Percentiles rank a stretch among this genome's conserved stretches.
phyloP scores from a whole-genome alignment of 1,284 basidiomycete genomes.

The Exobasidium rhododendri region DNA sequence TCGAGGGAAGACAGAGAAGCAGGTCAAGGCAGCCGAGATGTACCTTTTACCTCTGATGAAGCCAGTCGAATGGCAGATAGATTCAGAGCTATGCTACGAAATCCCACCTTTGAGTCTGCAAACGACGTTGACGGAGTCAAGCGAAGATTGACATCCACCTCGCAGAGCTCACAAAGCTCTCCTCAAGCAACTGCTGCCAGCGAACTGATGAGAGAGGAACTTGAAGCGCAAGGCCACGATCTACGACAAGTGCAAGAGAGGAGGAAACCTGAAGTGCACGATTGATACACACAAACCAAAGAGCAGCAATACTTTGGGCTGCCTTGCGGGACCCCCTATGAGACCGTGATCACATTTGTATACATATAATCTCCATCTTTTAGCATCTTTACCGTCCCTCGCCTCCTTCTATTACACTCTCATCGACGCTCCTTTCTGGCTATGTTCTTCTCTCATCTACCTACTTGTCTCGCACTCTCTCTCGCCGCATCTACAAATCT shows the following conservation, averaged over 20 bases:
- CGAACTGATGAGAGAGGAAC: conserved; percentile 30
- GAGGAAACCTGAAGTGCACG: conserved; percentile 24
- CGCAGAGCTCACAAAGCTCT: no score
- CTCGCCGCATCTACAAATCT: no score
- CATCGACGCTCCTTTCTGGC: no score
- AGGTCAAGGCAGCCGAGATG: conserved; percentile 25
- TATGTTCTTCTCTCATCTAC: no score
- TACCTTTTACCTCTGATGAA: conserved; percentile 40
- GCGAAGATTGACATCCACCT: conserved; percentile 11
- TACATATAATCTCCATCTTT: no score
- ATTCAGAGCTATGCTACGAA: conserved; percentile 10
- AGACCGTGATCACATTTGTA: no score
- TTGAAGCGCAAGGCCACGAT: conserved; percentile 36
- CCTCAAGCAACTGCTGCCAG: conserved; percentile 11
- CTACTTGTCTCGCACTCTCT: no score
- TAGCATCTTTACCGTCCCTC: no score
- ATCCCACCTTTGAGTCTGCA: conserved; percentile 36
- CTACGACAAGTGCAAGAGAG: conserved; percentile 31
- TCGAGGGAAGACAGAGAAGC: no score
- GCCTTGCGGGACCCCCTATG: no score
- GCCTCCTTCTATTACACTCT: no score
- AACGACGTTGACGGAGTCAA: conserved; percentile 18
- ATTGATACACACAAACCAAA: not conserved
- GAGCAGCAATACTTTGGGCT: not conserved
- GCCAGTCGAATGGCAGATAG: conserved; percentile 33